Percentiles rank a stretch among this genome's conserved stretches.
Conservation (phyloP, 192 early-diverging fungal species). For the Chytriomyces sp. region DNA sequence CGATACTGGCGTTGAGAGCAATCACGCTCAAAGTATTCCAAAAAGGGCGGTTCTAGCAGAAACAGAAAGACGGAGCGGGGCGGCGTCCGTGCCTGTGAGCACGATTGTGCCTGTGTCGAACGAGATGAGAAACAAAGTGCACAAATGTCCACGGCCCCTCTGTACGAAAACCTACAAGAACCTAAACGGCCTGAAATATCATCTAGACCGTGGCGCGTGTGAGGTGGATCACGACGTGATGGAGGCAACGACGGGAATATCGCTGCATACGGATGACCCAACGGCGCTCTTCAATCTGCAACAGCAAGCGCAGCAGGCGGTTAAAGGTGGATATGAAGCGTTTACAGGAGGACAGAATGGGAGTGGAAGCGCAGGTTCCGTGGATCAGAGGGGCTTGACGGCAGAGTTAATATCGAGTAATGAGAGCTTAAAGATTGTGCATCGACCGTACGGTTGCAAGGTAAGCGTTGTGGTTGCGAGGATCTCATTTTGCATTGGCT, state of each 20-base stretch:
- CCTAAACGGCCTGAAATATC: constrained; percentile 96
- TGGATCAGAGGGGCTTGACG: neutral
- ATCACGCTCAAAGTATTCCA: neutral
- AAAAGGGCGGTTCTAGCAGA: too few species aligned
- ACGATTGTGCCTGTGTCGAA: constrained; percentile 19
- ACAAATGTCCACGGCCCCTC: constrained; percentile 27
- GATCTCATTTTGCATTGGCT: too few species aligned
- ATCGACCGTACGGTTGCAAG: constrained; percentile 42
- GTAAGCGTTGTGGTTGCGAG: too few species aligned
- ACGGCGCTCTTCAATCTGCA: constrained; percentile 25
- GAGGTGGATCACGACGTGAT: constrained; percentile 37
- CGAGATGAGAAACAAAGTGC: constrained; percentile 16
- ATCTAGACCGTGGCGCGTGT: constrained; percentile 78
- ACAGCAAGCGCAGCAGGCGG: constrained; percentile 24
- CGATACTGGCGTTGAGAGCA: neutral
- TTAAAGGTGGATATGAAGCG: constrained; percentile 11
- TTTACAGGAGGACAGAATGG: neutral
- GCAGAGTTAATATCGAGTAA: constrained; percentile 20
- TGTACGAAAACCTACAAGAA: constrained; percentile 83
- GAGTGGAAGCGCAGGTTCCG: neutral
- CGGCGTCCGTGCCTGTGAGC: constrained; percentile 1
- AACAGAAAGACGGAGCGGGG: neutral
- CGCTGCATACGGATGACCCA: constrained; percentile 23
- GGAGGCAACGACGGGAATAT: constrained; percentile 26
- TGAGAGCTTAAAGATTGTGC: constrained; percentile 33